These are phyloP conservation scores for Asterochloris erici DNA, from an alignment of 139 green algal species.

Conservation along the genomic window DNA sequence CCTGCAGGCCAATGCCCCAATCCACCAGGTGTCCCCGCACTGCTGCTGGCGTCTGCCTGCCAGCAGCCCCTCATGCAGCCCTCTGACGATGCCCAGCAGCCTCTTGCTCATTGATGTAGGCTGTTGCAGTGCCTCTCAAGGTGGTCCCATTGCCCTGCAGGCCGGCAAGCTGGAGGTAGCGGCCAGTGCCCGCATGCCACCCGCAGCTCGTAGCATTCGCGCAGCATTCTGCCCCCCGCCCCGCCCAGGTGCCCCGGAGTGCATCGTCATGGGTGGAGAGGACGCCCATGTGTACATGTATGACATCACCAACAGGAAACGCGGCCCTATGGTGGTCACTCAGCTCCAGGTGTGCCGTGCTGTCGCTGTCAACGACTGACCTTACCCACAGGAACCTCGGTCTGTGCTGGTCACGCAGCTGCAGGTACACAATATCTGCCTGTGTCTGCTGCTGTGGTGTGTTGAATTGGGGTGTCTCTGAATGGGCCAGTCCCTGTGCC, in stretches of 20 bases:
- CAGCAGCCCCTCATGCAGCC: too few relatives aligned
- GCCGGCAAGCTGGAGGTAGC: constrained; percentile 24
- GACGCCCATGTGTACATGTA: constrained; percentile 38
- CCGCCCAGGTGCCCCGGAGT: constrained; percentile 22
- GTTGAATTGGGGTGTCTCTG: background rate
- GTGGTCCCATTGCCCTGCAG: background rate
- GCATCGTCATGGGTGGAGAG: constrained; percentile 32
- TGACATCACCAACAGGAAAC: constrained; percentile 17
- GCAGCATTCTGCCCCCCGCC: constrained; percentile 29
- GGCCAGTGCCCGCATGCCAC: constrained; percentile 13
- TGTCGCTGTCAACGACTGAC: too few relatives aligned
- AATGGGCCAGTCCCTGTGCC: background rate
- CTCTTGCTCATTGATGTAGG: too few relatives aligned
- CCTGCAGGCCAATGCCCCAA: too few relatives aligned
- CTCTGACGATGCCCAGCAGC: too few relatives aligned
- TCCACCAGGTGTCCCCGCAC: too few relatives aligned
- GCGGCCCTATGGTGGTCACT: constrained; percentile 17
- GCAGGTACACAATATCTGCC: too few relatives aligned
- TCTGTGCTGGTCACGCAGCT: background rate
- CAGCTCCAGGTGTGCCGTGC: constrained; percentile 8
- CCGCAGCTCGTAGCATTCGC: constrained; percentile 25
- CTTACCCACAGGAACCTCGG: background rate
- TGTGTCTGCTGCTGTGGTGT: background rate
- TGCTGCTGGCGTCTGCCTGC: too few relatives aligned
- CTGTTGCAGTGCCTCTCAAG: background rate